Conservation (phyloP, 208 protist genomes). For the Naegleria gruberi region DNA sequence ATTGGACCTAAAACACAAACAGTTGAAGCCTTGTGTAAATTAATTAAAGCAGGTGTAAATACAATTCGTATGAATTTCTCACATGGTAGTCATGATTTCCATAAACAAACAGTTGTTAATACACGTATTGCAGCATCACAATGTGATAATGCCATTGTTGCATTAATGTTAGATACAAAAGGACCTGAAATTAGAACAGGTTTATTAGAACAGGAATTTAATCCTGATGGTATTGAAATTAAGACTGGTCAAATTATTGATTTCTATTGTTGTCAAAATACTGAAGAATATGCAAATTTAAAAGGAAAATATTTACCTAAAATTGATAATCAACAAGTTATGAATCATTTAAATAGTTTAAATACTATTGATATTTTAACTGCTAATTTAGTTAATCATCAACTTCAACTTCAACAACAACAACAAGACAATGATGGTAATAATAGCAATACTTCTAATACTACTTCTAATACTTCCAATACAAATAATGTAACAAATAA, state of each 20-base stretch:
- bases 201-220: conserved; percentile 11
- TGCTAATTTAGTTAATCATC: background rate
- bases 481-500: too few relatives aligned
- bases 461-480: background rate
- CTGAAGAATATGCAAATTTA: background rate
- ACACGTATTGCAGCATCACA: conserved; percentile 61
- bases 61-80: conserved; percentile 95
- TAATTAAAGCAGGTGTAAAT: conserved; percentile 91
- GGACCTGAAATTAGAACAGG: conserved; percentile 92
- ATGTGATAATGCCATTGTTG: conserved; percentile 59
- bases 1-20: conserved; percentile 88
- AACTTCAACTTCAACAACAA: background rate
- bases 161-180: conserved; percentile 91
- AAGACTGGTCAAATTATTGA: background rate
- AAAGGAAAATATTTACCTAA: background rate
- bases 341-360: background rate
- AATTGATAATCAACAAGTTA: background rate
- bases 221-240: conserved; percentile 10
- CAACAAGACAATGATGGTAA: background rate
- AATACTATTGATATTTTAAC: background rate
- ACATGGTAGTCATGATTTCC: conserved; percentile 91
- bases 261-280: background rate
- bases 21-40: conserved; percentile 73
- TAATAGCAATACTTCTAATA: background rate
- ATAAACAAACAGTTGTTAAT: conserved; percentile 84